A percentile compares a stretch with the other conserved stretches of the same genome.
Conservation (phyloP, 208 protist species). For the Crithidia sp. region DNA sequence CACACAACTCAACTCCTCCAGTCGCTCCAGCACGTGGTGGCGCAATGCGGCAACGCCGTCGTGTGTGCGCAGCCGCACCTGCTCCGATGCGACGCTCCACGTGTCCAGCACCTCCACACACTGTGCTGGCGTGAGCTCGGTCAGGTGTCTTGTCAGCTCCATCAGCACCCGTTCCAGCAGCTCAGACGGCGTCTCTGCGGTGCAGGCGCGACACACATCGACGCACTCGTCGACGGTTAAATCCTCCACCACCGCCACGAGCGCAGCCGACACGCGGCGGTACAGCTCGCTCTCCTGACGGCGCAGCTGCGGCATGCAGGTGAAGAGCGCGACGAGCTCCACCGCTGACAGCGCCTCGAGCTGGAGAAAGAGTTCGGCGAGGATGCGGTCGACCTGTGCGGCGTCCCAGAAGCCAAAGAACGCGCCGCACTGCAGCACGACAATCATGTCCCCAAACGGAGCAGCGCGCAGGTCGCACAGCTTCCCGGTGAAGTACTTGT, state of each 20-base stretch:
- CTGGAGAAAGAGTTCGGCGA: constrained; percentile 67
- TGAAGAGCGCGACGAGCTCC: constrained; percentile 74
- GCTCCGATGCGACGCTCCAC: constrained; percentile 38
- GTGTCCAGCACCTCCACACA: constrained; percentile 68
- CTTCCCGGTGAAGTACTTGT: constrained; percentile 95
- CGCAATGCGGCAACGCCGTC: constrained; percentile 32
- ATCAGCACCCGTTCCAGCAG: constrained; percentile 57
- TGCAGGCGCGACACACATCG: constrained; percentile 56
- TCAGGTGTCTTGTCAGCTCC: constrained; percentile 43
- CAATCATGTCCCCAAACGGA: constrained; percentile 72
- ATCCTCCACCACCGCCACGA: constrained; percentile 57
- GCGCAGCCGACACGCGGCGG: constrained; percentile 40
- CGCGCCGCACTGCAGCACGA: constrained; percentile 74
- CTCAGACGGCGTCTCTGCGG: constrained; percentile 40
- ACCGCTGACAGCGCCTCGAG: constrained; percentile 51
- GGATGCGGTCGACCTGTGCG: constrained; percentile 72
- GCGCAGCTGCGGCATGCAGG: constrained; percentile 68
- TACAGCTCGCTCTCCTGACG: constrained; percentile 64
- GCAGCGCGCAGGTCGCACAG: constrained; percentile 77
- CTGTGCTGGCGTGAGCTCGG: constrained; percentile 45
- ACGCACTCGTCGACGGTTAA: constrained; percentile 85
- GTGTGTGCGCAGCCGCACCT: constrained; percentile 21
- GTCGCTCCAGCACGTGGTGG: constrained; percentile 22
- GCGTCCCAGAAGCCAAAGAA: constrained; percentile 93
- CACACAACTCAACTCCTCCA: constrained; percentile 57